A percentile compares a stretch with the other conserved stretches of the same genome.
These are phyloP conservation scores for Verticillium dahliae DNA, from an alignment of 2,329 filamentous ascomycete genomes.

Conservation along the genomic window DNA sequence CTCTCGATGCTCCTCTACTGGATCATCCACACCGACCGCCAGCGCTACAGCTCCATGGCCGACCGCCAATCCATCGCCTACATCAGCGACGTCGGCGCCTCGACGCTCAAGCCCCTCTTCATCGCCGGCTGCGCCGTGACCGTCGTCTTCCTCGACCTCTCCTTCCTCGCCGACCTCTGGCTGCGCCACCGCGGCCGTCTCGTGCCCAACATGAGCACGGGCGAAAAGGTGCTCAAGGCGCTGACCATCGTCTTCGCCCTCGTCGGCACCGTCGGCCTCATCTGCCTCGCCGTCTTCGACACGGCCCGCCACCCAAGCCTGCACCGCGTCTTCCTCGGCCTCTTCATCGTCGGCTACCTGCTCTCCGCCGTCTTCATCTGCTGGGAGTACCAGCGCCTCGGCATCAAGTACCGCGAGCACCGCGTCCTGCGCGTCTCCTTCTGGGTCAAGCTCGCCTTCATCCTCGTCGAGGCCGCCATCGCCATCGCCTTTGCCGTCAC, in stretches of 20 bases:
- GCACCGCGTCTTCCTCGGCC: conserved; percentile 69
- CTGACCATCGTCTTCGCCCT: conserved; percentile 63
- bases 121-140: conserved; percentile 65
- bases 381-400: conserved; percentile 81
- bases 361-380: conserved; percentile 83
- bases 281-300: conserved; percentile 81
- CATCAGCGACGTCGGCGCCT: conserved; percentile 61
- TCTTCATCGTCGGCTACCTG: conserved; percentile 86
- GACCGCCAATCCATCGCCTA: conserved; percentile 56
- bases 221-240: conserved; percentile 56
- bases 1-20: conserved; percentile 67
- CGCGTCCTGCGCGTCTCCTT: conserved; percentile 71
- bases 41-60: conserved; percentile 56
- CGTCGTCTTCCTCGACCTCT: conserved; percentile 72
- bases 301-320: conserved; percentile 58
- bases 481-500: conserved; percentile 65
- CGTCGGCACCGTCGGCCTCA: conserved; percentile 71
- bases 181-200: conserved; percentile 77
- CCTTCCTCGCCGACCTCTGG: conserved; percentile 77
- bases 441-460: conserved; percentile 80
- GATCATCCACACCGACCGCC: conserved; percentile 48
- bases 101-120: conserved; percentile 67
- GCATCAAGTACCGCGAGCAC: conserved; percentile 64
- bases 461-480: conserved; percentile 70
- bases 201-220: conserved; percentile 59